Evolutionary conservation across 352 stramenopile genomes (phyloP).

Genomic region (Phytopythium vexans): DNA sequence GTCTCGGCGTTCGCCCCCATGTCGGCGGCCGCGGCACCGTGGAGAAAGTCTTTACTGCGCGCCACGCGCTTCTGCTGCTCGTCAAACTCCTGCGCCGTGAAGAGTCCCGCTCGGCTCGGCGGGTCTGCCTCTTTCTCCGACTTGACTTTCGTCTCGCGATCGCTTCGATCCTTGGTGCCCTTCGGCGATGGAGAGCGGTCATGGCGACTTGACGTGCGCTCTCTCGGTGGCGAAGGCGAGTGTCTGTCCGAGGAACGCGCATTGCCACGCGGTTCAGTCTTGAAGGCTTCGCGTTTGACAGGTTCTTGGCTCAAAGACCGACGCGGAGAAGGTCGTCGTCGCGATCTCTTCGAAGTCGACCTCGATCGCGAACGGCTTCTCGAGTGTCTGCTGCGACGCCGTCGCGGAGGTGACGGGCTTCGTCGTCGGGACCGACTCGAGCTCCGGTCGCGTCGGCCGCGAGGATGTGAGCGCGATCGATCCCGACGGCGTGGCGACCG

Average conservation of each 20-base stretch:
- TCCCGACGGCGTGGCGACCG: too few species aligned
- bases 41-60: slow-evolving; percentile 52
- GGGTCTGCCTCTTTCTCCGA: slow-evolving; percentile 27
- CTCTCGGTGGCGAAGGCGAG: background rate
- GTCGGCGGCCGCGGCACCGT: slow-evolving; percentile 43
- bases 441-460: too few species aligned
- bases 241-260: background rate
- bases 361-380: slow-evolving; percentile 5
- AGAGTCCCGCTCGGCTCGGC: slow-evolving; percentile 37
- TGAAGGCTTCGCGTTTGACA: background rate
- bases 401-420: slow-evolving; percentile 5
- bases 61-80: slow-evolving; percentile 46
- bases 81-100: slow-evolving; percentile 68
- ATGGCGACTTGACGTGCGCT: slow-evolving; percentile 8
- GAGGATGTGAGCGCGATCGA: too few species aligned
- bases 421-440: too few species aligned
- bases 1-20: slow-evolving; percentile 78
- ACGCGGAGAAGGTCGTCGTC: background rate
- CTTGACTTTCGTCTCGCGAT: background rate
- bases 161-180: slow-evolving; percentile 5
- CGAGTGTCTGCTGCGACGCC: background rate
- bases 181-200: slow-evolving; percentile 20
- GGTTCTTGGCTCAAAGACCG: too few species aligned
- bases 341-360: slow-evolving; percentile 6
- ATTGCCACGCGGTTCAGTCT: background rate